phyloP scores from a whole-genome alignment of 345 rosid genomes.

The Murraya koenigii region DNA sequence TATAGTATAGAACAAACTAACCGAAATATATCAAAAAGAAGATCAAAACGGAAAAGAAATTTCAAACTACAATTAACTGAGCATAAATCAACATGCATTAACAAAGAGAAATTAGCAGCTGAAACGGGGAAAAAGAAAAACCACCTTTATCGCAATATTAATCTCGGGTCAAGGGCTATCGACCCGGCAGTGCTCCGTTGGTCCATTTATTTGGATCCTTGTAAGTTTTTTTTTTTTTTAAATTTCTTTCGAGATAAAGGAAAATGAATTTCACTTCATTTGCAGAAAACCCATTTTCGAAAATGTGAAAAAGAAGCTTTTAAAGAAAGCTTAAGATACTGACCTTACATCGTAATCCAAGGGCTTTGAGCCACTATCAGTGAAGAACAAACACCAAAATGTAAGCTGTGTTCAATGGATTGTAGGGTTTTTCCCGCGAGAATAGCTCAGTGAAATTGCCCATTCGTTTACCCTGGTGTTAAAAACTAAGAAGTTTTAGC shows the following conservation, averaged over 20 bases:
- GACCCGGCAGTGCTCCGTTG: not conserved
- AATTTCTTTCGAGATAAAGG: not conserved
- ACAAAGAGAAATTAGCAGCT: not conserved
- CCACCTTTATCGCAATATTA: not conserved
- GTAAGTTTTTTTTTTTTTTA: not conserved
- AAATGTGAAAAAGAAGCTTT: not conserved
- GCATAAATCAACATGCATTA: not conserved
- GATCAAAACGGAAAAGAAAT: not conserved
- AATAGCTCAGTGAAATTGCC: too few species aligned
- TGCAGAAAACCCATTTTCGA: not conserved
- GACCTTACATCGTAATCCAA: not conserved
- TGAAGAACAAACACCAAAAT: not conserved
- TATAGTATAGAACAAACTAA: not conserved
- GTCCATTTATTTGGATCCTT: not conserved
- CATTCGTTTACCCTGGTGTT: not conserved
- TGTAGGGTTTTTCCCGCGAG: not conserved
- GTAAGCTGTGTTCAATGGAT: not conserved
- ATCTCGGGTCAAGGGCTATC: not conserved
- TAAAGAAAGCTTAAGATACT: not conserved
- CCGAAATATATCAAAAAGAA: not conserved
- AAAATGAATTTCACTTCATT: not conserved
- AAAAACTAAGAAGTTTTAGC: too few species aligned
- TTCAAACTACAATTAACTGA: not conserved
- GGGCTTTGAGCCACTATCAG: not conserved
- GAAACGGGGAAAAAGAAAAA: too few species aligned